Evolutionary conservation across 129 eudicot species (phyloP).

Genomic region (Flaveria brownii): DNA sequence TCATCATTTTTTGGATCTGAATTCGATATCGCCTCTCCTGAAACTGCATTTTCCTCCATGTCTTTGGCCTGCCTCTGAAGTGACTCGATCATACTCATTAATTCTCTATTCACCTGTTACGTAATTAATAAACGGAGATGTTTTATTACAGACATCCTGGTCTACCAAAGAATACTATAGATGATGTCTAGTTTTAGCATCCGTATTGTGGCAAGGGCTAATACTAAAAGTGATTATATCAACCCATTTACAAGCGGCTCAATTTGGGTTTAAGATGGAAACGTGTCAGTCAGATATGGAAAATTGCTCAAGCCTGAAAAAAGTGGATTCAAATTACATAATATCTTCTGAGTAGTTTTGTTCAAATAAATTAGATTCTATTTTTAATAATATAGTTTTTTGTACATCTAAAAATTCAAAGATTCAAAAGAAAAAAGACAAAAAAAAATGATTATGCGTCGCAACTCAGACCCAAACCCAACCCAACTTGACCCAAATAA

Average conservation of each 20-base stretch:
- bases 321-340: not conserved
- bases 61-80: slow-evolving; percentile 46
- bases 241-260: not conserved
- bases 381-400: not conserved
- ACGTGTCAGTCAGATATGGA: not conserved
- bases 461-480: not conserved
- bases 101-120: slow-evolving; percentile 57
- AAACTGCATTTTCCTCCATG: slow-evolving; percentile 18
- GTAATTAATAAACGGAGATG: not conserved
- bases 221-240: not conserved
- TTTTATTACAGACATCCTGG: not conserved
- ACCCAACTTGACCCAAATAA: not conserved
- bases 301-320: not conserved
- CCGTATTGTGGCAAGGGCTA: not conserved
- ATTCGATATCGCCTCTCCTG: slow-evolving; percentile 25
- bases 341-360: not conserved
- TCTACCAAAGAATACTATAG: not conserved
- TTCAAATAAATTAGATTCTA: not conserved
- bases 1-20: slow-evolving; percentile 21
- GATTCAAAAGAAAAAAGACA: not conserved
- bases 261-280: not conserved
- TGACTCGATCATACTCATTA: slow-evolving; percentile 58
- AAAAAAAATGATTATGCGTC: not conserved
- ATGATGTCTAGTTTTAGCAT: not conserved
- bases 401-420: not conserved